Percentiles rank a stretch among this genome's conserved stretches.
Evolutionary conservation across 2,329 filamentous ascomycete species (phyloP).

Genomic region (Cladosporium sp.): DNA sequence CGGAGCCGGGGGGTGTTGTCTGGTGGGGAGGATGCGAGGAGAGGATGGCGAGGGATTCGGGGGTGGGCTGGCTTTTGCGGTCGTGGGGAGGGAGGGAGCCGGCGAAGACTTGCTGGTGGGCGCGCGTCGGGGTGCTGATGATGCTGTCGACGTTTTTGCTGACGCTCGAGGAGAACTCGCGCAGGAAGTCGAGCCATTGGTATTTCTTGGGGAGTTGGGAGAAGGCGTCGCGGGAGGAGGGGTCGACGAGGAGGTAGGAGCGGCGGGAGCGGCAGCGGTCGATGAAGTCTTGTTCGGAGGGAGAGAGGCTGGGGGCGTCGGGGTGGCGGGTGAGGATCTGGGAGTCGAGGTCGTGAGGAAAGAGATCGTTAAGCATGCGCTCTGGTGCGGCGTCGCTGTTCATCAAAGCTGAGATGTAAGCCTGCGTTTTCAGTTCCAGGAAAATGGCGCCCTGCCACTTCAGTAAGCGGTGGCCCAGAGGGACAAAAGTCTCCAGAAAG

Average conservation of each 20-base stretch:
- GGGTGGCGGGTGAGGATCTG: constrained; percentile 49
- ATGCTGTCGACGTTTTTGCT: constrained; percentile 50
- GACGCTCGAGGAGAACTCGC: constrained; percentile 53
- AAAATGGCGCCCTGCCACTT: constrained; percentile 56
- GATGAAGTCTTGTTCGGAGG: constrained; percentile 56
- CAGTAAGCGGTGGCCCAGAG: constrained; percentile 50
- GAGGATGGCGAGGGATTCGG: constrained; percentile 17
- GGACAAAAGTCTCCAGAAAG: constrained; percentile 59
- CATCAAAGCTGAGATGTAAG: constrained; percentile 57
- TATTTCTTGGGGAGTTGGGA: constrained; percentile 52
- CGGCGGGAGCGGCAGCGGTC: constrained; percentile 48
- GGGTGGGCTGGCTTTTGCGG: not conserved
- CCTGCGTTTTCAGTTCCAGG: constrained; percentile 61
- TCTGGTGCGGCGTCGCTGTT: constrained; percentile 50
- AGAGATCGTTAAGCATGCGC: constrained; percentile 53
- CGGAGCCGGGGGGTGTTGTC: constrained; percentile 21
- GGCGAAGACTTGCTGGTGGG: constrained; percentile 15
- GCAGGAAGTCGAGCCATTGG: constrained; percentile 58
- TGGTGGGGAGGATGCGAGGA: constrained; percentile 20
- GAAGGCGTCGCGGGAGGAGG: constrained; percentile 34
- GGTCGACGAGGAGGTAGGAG: constrained; percentile 51
- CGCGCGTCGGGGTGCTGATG: constrained; percentile 27
- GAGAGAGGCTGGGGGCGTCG: constrained; percentile 47
- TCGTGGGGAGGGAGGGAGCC: not conserved
- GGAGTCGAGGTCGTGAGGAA: constrained; percentile 51